These are phyloP conservation scores for Suillus ampliporus DNA, from an alignment of 768 basidiomycete genomes.

Conservation along the genomic window DNA sequence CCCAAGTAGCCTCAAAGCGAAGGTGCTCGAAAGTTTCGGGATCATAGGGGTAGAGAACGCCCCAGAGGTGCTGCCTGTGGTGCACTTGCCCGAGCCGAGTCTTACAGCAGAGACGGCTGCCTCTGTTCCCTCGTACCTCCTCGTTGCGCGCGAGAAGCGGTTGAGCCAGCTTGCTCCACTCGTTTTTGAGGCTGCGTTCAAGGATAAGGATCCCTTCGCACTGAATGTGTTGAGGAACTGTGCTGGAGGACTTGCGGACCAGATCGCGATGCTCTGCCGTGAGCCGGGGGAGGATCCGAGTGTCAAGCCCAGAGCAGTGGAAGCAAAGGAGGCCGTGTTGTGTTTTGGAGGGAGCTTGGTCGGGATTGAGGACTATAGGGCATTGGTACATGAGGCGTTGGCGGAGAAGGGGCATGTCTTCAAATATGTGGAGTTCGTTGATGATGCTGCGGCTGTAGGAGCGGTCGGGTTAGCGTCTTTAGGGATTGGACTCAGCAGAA, in stretches of 20 bases:
- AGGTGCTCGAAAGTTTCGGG: constrained; percentile 60
- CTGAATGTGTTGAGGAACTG: constrained; percentile 58
- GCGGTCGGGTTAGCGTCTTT: constrained; percentile 57
- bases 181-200: constrained; percentile 81
- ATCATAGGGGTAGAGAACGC: constrained; percentile 48
- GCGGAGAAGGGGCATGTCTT: constrained; percentile 64
- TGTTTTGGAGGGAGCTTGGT: constrained; percentile 84
- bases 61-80: constrained; percentile 66
- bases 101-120: constrained; percentile 26
- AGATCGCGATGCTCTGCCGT: constrained; percentile 55
- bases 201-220: constrained; percentile 69
- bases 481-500: constrained; percentile 1
- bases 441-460: constrained; percentile 71
- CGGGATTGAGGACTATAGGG: constrained; percentile 63
- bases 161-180: constrained; percentile 75
- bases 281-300: constrained; percentile 44
- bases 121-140: constrained; percentile 32
- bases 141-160: constrained; percentile 67
- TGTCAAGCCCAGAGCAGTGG: constrained; percentile 44
- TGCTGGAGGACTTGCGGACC: constrained; percentile 59
- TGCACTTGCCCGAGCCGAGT: constrained; percentile 67
- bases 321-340: constrained; percentile 61
- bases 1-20: constrained; percentile 45
- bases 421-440: constrained; percentile 66
- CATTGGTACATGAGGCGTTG: constrained; percentile 59